Evolutionary conservation across 768 basidiomycete genomes (phyloP).

Genomic region (Leucocoprinus birnbaumii): DNA sequence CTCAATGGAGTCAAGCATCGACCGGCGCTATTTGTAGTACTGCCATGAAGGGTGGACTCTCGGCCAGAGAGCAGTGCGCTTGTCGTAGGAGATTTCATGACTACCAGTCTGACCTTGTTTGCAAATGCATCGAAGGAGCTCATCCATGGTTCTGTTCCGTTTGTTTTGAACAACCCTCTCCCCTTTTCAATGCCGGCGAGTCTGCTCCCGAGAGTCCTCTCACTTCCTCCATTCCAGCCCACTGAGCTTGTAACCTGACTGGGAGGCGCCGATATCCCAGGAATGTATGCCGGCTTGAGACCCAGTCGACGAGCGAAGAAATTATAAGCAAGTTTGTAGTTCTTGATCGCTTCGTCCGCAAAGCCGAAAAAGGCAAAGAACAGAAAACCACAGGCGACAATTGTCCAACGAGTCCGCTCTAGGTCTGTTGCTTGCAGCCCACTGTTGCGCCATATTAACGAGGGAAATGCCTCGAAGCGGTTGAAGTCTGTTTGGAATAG

Average conservation of each 20-base stretch:
- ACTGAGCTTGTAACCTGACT: not conserved
- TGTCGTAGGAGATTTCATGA: not conserved
- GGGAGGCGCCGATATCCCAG: not conserved
- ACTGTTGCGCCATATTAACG: conserved; percentile 27
- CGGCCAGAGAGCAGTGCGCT: not conserved
- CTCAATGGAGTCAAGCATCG: not conserved
- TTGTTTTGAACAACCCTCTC: not conserved
- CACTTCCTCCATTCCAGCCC: not conserved
- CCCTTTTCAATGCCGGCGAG: not conserved
- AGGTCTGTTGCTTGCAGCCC: conserved; percentile 16
- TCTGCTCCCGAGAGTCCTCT: not conserved
- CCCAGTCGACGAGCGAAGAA: conserved; percentile 22
- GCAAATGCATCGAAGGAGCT: conserved; percentile 27
- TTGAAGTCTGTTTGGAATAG: conserved; percentile 23
- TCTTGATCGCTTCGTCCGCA: conserved; percentile 45
- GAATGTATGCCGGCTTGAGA: not conserved
- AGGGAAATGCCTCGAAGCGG: conserved; percentile 28
- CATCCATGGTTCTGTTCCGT: conserved; percentile 4
- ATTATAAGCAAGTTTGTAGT: conserved; percentile 31
- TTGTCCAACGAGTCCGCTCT: conserved; percentile 37
- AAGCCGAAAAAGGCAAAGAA: conserved; percentile 63
- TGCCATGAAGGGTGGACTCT: not conserved
- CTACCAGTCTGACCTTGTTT: conserved; percentile 42
- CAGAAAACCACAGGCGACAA: conserved; percentile 37
- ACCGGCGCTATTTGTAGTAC: not conserved